A percentile compares a stretch with the other conserved stretches of the same genome.
phyloP scores from a whole-genome alignment of 208 protist genomes.

The Entamoeba invadens region DNA sequence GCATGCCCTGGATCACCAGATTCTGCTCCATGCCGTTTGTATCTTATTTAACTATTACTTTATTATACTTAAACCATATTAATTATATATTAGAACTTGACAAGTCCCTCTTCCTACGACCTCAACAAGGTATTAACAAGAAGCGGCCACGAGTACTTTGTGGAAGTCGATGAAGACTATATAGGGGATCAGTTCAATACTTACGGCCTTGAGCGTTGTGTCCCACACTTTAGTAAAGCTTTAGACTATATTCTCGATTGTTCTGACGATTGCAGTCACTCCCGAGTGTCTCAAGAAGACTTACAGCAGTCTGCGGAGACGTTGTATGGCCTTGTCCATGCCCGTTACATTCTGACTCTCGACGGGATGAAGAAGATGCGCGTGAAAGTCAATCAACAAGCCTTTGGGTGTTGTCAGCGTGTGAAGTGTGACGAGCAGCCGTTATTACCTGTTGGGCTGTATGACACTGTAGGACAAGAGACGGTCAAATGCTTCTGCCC shows the following conservation, averaged over 20 bases:
- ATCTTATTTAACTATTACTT: too few species aligned
- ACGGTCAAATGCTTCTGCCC: conserved; percentile 19
- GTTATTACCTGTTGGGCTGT: conserved; percentile 22
- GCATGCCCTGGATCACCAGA: too few species aligned
- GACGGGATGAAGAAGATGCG: conserved; percentile 11
- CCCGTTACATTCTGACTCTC: conserved; percentile 26
- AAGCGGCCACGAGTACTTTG: conserved; percentile 8
- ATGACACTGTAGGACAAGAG: conserved; percentile 1
- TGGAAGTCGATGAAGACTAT: conserved; percentile 12
- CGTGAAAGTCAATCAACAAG: conserved; percentile 15
- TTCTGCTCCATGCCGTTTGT: too few species aligned
- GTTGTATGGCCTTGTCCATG: conserved; percentile 29
- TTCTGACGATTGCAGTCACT: background rate
- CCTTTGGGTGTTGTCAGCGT: conserved; percentile 27
- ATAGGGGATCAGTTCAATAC: conserved; percentile 19
- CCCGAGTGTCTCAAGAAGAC: background rate
- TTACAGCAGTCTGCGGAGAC: conserved; percentile 4
- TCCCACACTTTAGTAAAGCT: background rate
- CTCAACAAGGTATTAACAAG: too few species aligned
- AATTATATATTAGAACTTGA: too few species aligned
- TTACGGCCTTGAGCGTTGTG: background rate
- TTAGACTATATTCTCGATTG: conserved; percentile 6
- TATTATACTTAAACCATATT: too few species aligned
- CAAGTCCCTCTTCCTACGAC: too few species aligned
- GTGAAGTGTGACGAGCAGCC: conserved; percentile 16